phyloP scores from a whole-genome alignment of 331 rosid species.

The Malus hybrid region DNA sequence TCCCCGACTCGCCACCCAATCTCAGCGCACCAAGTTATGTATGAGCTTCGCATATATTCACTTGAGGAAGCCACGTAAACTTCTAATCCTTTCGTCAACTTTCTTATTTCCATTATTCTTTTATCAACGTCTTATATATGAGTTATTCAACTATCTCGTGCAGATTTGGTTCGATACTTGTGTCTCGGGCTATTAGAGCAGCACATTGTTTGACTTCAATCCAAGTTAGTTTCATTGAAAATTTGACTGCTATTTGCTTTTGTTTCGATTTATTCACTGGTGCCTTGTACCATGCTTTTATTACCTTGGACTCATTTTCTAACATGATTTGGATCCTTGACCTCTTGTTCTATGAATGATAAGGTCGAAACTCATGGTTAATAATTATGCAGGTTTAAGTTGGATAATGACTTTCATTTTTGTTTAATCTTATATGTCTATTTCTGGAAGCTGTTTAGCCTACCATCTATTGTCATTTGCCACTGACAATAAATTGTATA shows the following conservation, averaged over 20 bases:
- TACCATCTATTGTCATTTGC: too few species aligned
- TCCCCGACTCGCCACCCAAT: constrained; percentile 90
- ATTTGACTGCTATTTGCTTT: background rate
- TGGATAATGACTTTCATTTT: background rate
- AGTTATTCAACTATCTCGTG: constrained; percentile 1
- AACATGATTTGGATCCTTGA: background rate
- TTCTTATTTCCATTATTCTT: background rate
- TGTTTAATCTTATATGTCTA: background rate
- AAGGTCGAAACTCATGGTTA: background rate
- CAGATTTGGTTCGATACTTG: constrained; percentile 74
- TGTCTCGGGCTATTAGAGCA: constrained; percentile 75
- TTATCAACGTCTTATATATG: background rate
- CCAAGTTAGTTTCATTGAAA: constrained; percentile 45
- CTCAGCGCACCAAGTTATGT: constrained; percentile 80
- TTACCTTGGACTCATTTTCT: background rate
- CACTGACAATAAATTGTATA: background rate
- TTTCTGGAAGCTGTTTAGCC: background rate
- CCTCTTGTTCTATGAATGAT: background rate
- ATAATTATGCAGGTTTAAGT: background rate
- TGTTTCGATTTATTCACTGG: background rate
- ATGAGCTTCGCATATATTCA: constrained; percentile 84
- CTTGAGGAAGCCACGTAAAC: constrained; percentile 81
- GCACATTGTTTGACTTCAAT: constrained; percentile 92
- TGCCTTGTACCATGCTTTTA: background rate
- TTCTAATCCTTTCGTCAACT: constrained; percentile 18